Evolutionary conservation across 176 grass and related monocot species (phyloP).

Genomic region (Miscanthus lutarioriparius): DNA sequence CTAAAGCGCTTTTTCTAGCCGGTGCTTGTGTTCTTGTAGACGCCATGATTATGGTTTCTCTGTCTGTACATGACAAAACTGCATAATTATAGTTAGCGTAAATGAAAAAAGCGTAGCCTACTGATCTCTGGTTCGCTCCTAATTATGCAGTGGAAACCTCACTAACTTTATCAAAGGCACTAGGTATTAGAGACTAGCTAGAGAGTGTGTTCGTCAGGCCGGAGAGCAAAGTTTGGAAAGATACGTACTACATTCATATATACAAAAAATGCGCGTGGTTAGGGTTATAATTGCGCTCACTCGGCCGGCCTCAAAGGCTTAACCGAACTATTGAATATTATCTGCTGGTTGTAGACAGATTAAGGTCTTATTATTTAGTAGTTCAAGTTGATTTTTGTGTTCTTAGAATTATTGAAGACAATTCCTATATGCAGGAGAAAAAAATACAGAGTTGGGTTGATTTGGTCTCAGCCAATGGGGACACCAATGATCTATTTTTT

Average conservation of each 20-base stretch:
- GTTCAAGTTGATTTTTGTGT: too few species aligned
- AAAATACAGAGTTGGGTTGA: too few species aligned
- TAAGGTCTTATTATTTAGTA: too few species aligned
- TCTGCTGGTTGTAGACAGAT: too few species aligned
- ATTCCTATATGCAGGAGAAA: too few species aligned
- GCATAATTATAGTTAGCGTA: constrained; percentile 23
- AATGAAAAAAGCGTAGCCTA: neutral
- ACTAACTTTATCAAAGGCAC: constrained; percentile 25
- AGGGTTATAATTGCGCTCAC: constrained; percentile 31
- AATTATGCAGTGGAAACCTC: constrained; percentile 9
- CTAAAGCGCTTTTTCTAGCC: constrained; percentile 33
- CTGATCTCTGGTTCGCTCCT: neutral
- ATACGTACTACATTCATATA: neutral
- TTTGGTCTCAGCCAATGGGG: too few species aligned
- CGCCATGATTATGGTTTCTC: constrained; percentile 27
- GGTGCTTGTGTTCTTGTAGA: constrained; percentile 14
- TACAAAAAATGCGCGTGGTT: constrained; percentile 11
- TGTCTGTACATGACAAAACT: constrained; percentile 9
- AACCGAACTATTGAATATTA: too few species aligned
- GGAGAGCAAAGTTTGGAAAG: neutral
- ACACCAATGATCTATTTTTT: too few species aligned
- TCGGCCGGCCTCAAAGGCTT: constrained; percentile 13
- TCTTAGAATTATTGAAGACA: too few species aligned
- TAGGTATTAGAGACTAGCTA: neutral
- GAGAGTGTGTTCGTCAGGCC: neutral